Conservation (phyloP, 345 rosid genomes). For the Eucalyptus melliodora region DNA sequence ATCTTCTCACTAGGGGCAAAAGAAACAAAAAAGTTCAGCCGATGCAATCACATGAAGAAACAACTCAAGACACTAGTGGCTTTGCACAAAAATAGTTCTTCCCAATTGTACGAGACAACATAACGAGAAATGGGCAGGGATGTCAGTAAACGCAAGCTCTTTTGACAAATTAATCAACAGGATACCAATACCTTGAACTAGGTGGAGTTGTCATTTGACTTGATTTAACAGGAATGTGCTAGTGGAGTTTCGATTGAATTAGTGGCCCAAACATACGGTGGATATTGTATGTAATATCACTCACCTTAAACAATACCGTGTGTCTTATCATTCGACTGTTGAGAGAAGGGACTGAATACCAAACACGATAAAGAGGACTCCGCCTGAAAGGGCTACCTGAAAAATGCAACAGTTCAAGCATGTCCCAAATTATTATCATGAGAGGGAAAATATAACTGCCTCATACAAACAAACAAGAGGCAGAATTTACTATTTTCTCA, state of each 20-base stretch:
- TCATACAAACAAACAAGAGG: neutral
- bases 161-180: neutral
- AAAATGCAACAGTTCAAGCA: slow-evolving; percentile 4
- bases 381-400: slow-evolving; percentile 90
- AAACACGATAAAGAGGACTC: slow-evolving; percentile 75
- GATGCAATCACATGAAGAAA: neutral
- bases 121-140: neutral
- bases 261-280: neutral
- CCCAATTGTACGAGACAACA: neutral
- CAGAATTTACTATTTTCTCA: slow-evolving; percentile 50
- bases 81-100: neutral
- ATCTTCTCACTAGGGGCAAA: neutral
- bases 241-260: neutral
- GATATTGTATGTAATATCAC: neutral
- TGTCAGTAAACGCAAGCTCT: neutral
- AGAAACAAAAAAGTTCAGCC: neutral
- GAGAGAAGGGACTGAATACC: slow-evolving; percentile 89
- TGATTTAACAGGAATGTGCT: neutral
- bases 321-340: slow-evolving; percentile 19
- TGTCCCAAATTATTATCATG: neutral
- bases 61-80: neutral
- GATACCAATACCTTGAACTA: neutral
- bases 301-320: neutral
- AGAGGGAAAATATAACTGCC: neutral
- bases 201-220: neutral